phyloP scores from a whole-genome alignment of 2,329 filamentous ascomycete genomes.

The Fusarium brevicatenulatum region DNA sequence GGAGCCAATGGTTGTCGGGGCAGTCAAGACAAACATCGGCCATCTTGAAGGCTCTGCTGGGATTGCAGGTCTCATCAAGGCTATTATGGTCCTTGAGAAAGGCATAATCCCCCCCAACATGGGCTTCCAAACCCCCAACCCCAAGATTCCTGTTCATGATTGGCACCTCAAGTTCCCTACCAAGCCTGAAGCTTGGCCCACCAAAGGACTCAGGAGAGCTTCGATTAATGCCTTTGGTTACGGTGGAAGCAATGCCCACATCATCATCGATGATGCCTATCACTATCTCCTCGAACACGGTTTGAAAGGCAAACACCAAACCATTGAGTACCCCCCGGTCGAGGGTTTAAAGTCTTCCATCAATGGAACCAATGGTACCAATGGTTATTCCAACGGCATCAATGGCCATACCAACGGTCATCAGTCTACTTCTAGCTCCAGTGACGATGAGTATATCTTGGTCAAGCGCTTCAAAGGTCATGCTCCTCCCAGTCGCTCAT shows the following conservation, averaged over 20 bases:
- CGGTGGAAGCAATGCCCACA: constrained; percentile 11
- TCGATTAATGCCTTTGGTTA: constrained; percentile 13
- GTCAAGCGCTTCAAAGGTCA: neutral
- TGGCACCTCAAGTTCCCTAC: constrained; percentile 11
- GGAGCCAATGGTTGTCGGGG: neutral
- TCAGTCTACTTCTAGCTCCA: neutral
- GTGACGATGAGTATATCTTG: neutral
- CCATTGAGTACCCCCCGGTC: neutral
- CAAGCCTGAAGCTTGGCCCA: neutral
- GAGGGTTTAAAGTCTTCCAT: neutral
- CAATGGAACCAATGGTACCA: neutral
- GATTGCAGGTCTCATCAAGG: constrained; percentile 3
- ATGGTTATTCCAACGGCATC: neutral
- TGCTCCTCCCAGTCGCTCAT: neutral
- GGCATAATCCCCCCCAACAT: neutral
- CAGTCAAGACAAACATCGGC: constrained; percentile 2
- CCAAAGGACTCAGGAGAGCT: neutral
- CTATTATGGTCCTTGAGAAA: neutral
- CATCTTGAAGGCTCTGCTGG: neutral
- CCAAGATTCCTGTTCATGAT: neutral
- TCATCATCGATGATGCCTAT: constrained; percentile 9
- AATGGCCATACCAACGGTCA: neutral
- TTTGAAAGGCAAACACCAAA: neutral
- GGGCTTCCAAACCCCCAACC: neutral
- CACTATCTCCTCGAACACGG: neutral